Base-by-base conservation (phyloP, 306 rosid species). In the Dalbergia oliveri region DNA sequence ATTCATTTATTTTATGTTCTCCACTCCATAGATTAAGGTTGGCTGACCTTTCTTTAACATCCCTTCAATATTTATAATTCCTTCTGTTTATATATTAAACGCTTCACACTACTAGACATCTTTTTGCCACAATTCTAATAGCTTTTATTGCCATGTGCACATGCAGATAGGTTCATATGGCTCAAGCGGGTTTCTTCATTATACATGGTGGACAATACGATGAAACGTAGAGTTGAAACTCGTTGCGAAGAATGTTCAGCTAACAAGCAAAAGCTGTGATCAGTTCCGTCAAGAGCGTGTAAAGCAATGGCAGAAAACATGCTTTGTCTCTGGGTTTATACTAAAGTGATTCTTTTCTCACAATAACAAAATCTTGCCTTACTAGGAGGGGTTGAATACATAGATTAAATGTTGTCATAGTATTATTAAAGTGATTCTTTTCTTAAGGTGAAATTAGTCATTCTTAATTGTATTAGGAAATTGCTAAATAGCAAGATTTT, bases 1-100 rank as follows among this genome's bases (percentile, higher is more conserved):
- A 84, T 60, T 76, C 75, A 61, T 59, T n/a, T 10, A 26, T 68
- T 64, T 59, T 21, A 4, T 63, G 69, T 43, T 78, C 45, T 56
- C 49, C 51, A 21, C 51, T 44, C 26, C 59, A 75, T 70, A 12
- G 5, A 18, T 66, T 1, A 80, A 71, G 88, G 88, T 80, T 35
- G 39, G 84, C 49, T 76, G 5, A 60, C 51, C 59, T 37, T 57
- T 18, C 13, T 71, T 43, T 15, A 14, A 19, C 62, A 9, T 45
- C 34, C 34, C 62, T 53, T 53, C 0, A n/a, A 53, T 49, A 37
- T 37, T 37, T 37, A 37, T 37, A 0, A 0, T 37, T 37, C 7
- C 41, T 37, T 26, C 31, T 1, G 31, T 26, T 4, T 37, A 37
- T 37, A 4, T 37, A 37, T 37, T 4, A 6, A 37, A 37, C 41